Conservation (phyloP, 352 stramenopile genomes). For the Globisporangium heterothallicum region DNA sequence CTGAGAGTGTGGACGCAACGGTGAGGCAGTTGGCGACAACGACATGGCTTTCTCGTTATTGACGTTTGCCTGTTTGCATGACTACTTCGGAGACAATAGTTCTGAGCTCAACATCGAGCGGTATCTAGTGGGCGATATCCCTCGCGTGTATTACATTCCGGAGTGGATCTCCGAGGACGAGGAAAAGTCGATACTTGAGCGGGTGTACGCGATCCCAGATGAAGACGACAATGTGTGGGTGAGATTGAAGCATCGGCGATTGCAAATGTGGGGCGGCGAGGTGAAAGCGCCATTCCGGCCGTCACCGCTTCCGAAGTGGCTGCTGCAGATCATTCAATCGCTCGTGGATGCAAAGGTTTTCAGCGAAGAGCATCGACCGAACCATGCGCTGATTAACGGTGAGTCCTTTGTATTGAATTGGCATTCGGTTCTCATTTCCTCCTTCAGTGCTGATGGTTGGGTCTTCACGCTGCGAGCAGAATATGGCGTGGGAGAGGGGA, state of each 20-base stretch:
- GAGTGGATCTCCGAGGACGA: conserved; percentile 58
- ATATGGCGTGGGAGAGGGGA: conserved; percentile 57
- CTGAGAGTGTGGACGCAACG: conserved; percentile 27
- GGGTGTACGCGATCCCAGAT: conserved; percentile 41
- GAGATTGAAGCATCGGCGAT: conserved; percentile 48
- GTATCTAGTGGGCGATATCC: conserved; percentile 32
- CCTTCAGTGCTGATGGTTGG: neutral
- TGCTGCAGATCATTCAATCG: conserved; percentile 40
- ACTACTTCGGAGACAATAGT: conserved; percentile 6
- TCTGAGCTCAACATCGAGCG: conserved; percentile 24
- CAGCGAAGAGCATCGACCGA: conserved; percentile 34
- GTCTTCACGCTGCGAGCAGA: conserved; percentile 27
- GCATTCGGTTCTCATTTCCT: neutral
- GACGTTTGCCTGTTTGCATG: neutral
- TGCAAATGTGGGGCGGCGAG: conserved; percentile 70
- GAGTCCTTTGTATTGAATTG: neutral
- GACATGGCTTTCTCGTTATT: neutral
- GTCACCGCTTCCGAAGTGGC: conserved; percentile 41
- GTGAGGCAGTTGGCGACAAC: conserved; percentile 6
- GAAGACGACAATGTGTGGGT: conserved; percentile 39
- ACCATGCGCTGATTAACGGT: conserved; percentile 76
- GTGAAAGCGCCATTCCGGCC: conserved; percentile 46
- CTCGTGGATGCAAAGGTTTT: conserved; percentile 55
- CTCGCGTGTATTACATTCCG: conserved; percentile 50
- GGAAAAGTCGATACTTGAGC: conserved; percentile 47